These are phyloP conservation scores for Fusarium tuaranense DNA, from an alignment of 2,329 filamentous ascomycete genomes.

Conservation along the genomic window DNA sequence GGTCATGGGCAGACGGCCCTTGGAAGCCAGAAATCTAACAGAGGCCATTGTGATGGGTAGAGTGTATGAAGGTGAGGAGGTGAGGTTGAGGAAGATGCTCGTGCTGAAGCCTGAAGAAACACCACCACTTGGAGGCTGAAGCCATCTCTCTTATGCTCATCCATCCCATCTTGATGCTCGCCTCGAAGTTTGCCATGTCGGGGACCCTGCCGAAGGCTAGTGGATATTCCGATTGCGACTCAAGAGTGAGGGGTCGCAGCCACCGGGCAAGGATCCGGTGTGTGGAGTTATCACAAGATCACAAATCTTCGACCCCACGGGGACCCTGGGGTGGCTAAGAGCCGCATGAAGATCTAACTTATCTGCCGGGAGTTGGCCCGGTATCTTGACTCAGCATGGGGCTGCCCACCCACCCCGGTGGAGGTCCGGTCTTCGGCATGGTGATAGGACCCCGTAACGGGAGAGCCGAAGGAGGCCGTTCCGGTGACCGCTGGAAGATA, in stretches of 20 bases:
- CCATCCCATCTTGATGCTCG: constrained; percentile 3
- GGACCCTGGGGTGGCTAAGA: constrained; percentile 1
- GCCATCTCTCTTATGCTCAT: constrained; percentile 35
- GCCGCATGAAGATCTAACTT: constrained; percentile 4
- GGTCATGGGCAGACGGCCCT: constrained; percentile 33
- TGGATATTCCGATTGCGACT: constrained; percentile 18
- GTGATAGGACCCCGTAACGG: not conserved
- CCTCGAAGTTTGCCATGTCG: constrained; percentile 12
- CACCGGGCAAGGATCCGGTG: constrained; percentile 21
- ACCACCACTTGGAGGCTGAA: constrained; percentile 9
- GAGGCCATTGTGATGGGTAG: constrained; percentile 32
- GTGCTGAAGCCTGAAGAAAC: constrained; percentile 11
- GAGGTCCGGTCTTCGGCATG: not conserved
- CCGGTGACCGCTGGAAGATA: not conserved
- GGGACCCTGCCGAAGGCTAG: constrained; percentile 17
- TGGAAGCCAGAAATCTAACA: constrained; percentile 30
- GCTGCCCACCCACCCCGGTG: constrained; percentile 2
- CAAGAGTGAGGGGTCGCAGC: constrained; percentile 22
- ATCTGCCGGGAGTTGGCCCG: constrained; percentile 30
- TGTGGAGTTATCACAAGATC: constrained; percentile 22
- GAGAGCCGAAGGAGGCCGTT: not conserved
- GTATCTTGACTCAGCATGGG: constrained; percentile 20
- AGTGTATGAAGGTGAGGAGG: not conserved
- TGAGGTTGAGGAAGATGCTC: not conserved
- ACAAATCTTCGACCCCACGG: constrained; percentile 15